Evolutionary conservation across 306 rosid species (phyloP).

Genomic region (Quercus robur): DNA sequence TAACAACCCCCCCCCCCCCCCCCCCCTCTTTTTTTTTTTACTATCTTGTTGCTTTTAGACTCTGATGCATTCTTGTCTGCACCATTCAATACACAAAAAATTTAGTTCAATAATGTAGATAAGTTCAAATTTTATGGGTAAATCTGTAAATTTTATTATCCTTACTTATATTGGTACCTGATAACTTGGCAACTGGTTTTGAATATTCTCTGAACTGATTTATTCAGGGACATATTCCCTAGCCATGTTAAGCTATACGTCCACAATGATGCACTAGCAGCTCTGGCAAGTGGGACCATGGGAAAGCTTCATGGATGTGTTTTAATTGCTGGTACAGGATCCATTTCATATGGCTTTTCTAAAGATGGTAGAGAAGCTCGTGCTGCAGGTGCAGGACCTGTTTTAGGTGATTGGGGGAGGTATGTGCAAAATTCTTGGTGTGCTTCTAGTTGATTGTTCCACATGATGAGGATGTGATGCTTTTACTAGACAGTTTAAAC

Average conservation of each 20-base stretch:
- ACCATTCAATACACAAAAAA: not conserved
- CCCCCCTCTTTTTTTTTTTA: not conserved
- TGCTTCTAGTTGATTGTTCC: not conserved
- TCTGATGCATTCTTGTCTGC: not conserved
- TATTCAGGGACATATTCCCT: conserved; percentile 76
- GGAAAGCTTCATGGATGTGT: conserved; percentile 95
- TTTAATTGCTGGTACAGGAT: conserved; percentile 90
- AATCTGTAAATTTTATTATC: not conserved
- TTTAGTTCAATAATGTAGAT: not conserved
- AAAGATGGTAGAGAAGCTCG: conserved; percentile 91
- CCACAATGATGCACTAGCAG: conserved; percentile 94
- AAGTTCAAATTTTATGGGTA: not conserved
- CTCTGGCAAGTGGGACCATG: conserved; percentile 87
- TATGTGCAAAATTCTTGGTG: conserved; percentile 2
- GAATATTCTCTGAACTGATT: conserved; percentile 17
- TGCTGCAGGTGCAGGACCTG: conserved; percentile 96
- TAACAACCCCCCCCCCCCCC: fast-evolving
- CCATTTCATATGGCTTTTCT: conserved; percentile 87
- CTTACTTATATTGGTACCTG: not conserved
- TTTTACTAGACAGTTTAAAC: not conserved
- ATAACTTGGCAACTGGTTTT: not conserved
- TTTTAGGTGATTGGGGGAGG: conserved; percentile 99
- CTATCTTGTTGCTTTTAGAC: not conserved
- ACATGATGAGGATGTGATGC: not conserved
- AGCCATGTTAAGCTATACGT: conserved; percentile 71